A percentile compares a stretch with the other conserved stretches of the same genome.
phyloP scores from a whole-genome alignment of 352 stramenopile genomes.

The Phytophthora brassicae region DNA sequence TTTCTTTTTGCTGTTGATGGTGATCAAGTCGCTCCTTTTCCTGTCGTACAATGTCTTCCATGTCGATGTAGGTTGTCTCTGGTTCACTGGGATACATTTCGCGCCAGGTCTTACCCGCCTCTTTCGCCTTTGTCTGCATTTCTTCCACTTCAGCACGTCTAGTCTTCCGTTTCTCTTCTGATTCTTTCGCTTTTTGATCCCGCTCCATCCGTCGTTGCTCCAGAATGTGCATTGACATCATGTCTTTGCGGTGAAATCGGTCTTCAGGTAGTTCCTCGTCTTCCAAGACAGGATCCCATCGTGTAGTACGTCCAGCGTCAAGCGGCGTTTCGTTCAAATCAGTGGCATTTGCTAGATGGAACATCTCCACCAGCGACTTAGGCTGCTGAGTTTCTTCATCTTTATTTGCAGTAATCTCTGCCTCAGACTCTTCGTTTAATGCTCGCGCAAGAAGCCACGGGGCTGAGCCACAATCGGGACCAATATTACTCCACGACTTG shows the following conservation, averaged over 20 bases:
- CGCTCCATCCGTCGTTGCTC: constrained; percentile 66
- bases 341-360: constrained; percentile 47
- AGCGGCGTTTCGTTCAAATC: background rate
- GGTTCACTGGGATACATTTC: constrained; percentile 82
- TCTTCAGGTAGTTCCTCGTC: constrained; percentile 81
- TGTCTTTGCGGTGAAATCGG: constrained; percentile 76
- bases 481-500: constrained; percentile 45
- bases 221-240: constrained; percentile 88
- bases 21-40: constrained; percentile 42
- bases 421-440: constrained; percentile 37
- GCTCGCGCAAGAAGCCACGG: constrained; percentile 68
- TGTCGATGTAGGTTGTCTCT: constrained; percentile 76
- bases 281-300: constrained; percentile 67
- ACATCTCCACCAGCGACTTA: constrained; percentile 71
- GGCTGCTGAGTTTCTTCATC: constrained; percentile 13
- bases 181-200: constrained; percentile 61
- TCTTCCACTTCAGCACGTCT: constrained; percentile 52
- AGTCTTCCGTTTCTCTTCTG: constrained; percentile 47
- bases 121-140: constrained; percentile 49
- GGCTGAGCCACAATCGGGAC: constrained; percentile 56
- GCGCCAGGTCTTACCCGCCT: constrained; percentile 69
- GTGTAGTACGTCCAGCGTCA: constrained; percentile 2
- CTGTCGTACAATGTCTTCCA: constrained; percentile 67
- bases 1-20: constrained; percentile 29
- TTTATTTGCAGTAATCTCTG: background rate